Conservation (phyloP, 2,329 filamentous ascomycete species). For the Verticillium isaacii region DNA sequence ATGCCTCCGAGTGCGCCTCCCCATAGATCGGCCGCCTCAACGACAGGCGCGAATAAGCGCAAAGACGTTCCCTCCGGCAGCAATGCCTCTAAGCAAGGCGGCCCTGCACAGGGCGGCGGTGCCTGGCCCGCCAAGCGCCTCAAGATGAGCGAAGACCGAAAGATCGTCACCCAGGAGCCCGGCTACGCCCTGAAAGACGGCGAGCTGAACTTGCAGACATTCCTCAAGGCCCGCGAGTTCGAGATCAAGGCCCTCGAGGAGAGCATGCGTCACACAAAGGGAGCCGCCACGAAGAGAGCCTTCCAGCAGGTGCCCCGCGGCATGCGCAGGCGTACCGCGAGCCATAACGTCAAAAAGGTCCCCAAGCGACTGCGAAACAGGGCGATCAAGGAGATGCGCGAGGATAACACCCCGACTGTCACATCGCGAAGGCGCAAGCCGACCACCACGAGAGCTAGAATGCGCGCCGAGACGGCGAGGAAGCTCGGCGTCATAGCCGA, state of each 20-base stretch:
- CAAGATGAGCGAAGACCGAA: constrained; percentile 41
- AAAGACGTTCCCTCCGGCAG: constrained; percentile 16
- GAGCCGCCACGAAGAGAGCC: constrained; percentile 59
- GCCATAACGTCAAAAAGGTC: constrained; percentile 89
- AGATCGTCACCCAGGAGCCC: constrained; percentile 45
- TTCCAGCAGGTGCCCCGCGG: constrained; percentile 88
- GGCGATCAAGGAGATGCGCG: constrained; percentile 70
- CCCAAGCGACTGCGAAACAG: constrained; percentile 69
- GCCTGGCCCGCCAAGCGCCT: constrained; percentile 34
- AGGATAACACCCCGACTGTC: constrained; percentile 86
- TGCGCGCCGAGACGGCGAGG: constrained; percentile 73
- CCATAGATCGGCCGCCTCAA: constrained; percentile 6
- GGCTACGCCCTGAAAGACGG: constrained; percentile 59
- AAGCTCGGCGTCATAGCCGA: constrained; percentile 60
- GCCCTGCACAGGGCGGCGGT: constrained; percentile 16
- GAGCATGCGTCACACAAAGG: constrained; percentile 72
- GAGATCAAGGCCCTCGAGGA: constrained; percentile 83
- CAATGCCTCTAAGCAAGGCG: constrained; percentile 19
- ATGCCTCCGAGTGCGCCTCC: constrained; percentile 9
- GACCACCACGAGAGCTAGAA: constrained; percentile 48
- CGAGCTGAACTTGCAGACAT: constrained; percentile 78
- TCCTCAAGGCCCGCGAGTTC: constrained; percentile 79
- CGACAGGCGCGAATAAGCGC: constrained; percentile 17
- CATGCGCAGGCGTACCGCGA: constrained; percentile 81
- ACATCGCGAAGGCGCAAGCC: constrained; percentile 60